Evolutionary conservation across 2,329 filamentous ascomycete genomes (phyloP), one percentile per base, ranked within the genome.

Genomic region (Fusarium irregulare): DNA sequence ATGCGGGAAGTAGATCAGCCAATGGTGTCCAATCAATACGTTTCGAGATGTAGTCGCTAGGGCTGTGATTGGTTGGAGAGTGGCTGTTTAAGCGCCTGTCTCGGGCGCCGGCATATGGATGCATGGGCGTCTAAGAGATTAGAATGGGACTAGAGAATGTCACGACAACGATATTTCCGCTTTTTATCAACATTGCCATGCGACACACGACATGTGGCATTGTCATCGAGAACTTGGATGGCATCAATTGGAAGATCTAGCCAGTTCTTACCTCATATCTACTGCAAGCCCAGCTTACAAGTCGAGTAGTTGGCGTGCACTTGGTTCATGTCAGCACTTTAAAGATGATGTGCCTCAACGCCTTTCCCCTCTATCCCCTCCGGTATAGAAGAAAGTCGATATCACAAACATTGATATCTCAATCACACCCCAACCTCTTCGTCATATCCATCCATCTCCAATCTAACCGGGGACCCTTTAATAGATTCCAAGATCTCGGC

Each of bases 31-130:
- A 73, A 71, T 68, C 60, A 51, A 54, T 62, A 27, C 32, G 40
- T 53, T 50, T 51, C 34, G 25, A 40, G 53, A 63, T 47, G 41
- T 51, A 55, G 32, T 32, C 2, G 34, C 51, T 40, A 14, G 65
- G 60, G 46, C 46, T 47, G 28, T 72, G 55, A 70, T 73, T 73
- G 71, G 71, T 47, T 11, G 44, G 27, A 34, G n/a, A 20, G 20
- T 7, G 14, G 12, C 11, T 12, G 51, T 59, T 60, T 73, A 73
- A 73, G 71, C 71, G 71, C 71, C 56, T 61, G 59, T 58, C 56
- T 69, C 57, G 71, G 68, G 44, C 34, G 50, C 30, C 58, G 70
- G 66, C 69, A 70, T 66, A 71, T 55, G 40, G 23, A 37, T 57
- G 65, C 56, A 63, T 64, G 34, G 45, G 69, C 69, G 69, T 72